A percentile compares a stretch with the other conserved stretches of the same genome.
phyloP scores from a whole-genome alignment of 352 stramenopile species.

The Pythium coloratum region DNA sequence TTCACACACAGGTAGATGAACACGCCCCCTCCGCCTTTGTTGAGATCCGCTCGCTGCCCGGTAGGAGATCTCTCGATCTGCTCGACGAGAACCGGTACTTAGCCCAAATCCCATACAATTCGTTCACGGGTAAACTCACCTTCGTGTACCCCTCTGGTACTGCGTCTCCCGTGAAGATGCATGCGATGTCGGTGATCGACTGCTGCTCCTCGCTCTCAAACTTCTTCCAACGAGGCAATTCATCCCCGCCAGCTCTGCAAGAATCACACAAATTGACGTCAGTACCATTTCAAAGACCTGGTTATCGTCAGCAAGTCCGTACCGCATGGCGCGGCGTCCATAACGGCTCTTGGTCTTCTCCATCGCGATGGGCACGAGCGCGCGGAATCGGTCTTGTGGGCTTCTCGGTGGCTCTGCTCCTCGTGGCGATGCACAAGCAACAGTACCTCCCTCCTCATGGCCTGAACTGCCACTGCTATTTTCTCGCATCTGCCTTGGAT shows the following conservation, averaged over 20 bases:
- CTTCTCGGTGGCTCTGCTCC: conserved; percentile 40
- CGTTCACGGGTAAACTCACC: conserved; percentile 26
- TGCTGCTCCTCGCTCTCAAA: conserved; percentile 40
- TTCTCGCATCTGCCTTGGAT: conserved; percentile 43
- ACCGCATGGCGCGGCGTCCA: conserved; percentile 38
- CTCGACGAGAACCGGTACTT: background rate
- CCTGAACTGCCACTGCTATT: conserved; percentile 1
- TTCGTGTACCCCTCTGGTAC: conserved; percentile 74
- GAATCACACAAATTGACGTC: background rate
- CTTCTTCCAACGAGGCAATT: conserved; percentile 47
- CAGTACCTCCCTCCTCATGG: background rate
- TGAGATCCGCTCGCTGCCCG: conserved; percentile 75
- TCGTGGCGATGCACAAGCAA: conserved; percentile 11
- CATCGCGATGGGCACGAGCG: conserved; percentile 39
- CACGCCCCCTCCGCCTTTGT: conserved; percentile 74
- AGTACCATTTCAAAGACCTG: background rate
- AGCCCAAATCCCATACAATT: background rate
- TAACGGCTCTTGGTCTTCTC: conserved; percentile 53
- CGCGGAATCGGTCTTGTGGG: conserved; percentile 52
- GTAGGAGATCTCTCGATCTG: conserved; percentile 77
- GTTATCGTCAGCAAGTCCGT: background rate
- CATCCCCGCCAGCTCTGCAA: conserved; percentile 12
- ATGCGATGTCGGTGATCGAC: conserved; percentile 68
- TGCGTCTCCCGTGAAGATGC: conserved; percentile 77
- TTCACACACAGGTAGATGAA: conserved; percentile 78